phyloP scores from a whole-genome alignment of 2,329 filamentous ascomycete species.

The Sclerotinia nivalis region DNA sequence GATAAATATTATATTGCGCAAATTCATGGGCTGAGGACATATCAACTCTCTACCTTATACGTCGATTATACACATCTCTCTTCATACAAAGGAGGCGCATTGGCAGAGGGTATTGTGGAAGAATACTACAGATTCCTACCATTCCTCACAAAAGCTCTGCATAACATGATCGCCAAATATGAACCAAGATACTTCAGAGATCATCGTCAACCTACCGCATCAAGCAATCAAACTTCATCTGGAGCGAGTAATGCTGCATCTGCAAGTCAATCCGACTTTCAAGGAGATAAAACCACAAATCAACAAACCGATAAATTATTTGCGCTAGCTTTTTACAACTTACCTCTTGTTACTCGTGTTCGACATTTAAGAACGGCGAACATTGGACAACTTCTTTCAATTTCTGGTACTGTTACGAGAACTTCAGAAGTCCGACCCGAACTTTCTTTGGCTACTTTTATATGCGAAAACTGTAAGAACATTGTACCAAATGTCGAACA shows the following conservation, averaged over 20 bases:
- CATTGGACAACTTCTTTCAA: conserved; percentile 90
- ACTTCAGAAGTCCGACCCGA: conserved; percentile 97
- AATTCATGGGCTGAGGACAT: conserved; percentile 73
- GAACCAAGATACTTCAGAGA: conserved; percentile 92
- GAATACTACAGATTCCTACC: conserved; percentile 96
- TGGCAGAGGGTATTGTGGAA: conserved; percentile 82
- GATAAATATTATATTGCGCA: conserved; percentile 85
- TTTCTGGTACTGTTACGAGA: conserved; percentile 93
- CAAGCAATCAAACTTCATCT: conserved; percentile 70
- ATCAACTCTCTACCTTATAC: conserved; percentile 80
- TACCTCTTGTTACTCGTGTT: conserved; percentile 51
- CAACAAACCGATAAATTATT: conserved; percentile 98
- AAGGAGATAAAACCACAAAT: conserved; percentile 75
- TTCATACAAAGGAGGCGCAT: conserved; percentile 71
- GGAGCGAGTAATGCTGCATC: conserved; percentile 63
- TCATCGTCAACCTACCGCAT: conserved; percentile 80
- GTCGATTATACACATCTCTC: conserved; percentile 85
- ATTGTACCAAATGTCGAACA: conserved; percentile 91
- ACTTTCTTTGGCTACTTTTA: conserved; percentile 86
- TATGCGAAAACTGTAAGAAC: conserved; percentile 82
- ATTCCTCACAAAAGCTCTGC: conserved; percentile 82
- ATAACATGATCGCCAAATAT: conserved; percentile 92
- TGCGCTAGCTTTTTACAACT: conserved; percentile 71
- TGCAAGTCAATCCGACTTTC: conserved; percentile 60
- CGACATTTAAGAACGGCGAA: conserved; percentile 72